Evolutionary conservation across 495 filamentous ascomycete genomes (phyloP), one percentile per base, ranked within the genome.

Genomic region (Penicillium alfredii): DNA sequence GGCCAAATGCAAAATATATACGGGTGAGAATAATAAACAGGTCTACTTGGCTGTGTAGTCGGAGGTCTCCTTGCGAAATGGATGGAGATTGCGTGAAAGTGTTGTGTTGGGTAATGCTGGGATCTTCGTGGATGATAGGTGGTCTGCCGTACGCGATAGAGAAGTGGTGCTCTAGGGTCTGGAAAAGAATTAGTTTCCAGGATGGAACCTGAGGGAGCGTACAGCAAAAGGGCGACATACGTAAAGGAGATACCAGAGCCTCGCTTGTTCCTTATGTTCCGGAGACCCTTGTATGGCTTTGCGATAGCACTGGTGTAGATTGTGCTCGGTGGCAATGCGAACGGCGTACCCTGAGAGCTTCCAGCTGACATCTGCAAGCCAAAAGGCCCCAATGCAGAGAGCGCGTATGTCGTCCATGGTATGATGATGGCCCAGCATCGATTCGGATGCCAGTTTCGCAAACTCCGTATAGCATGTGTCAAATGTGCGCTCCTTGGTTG

Each of bases 1-100:
- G 67, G n/a, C 75, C 76, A 41, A 77, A 78, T 22, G 64, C 58
- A 40, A 78, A 64, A 40, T 76, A 77, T 30, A 75, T 71, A 20
- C 67, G 62, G 14, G 72, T 77, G 19, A 80, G 61, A 33, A 77
- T 69, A 14, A 71, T 71, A 49, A 80, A 78, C 21, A 80, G 35
- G 26, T 76, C 69, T 14, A 80, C 73, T 45, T 80, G 76, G 22
- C 69, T 71, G 14, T 73, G 63, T 8, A 80, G 46, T 33, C 76
- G 62, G 30, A 69, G 54, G 42, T 80, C 76, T 3, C 61, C 63
- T 37, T 74, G 71, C 8, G 63, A 60, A n/a, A 55, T 56, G 6
- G 59, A 56, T 6, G 63, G 64, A 8, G 56, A 55, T 17, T 67
- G 52, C 26, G 72, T 63, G 20, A 76, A 73, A 17, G 49, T 51